phyloP scores from a whole-genome alignment of 805 yeast genomes.

The Nakazawaea wyomingensis region DNA sequence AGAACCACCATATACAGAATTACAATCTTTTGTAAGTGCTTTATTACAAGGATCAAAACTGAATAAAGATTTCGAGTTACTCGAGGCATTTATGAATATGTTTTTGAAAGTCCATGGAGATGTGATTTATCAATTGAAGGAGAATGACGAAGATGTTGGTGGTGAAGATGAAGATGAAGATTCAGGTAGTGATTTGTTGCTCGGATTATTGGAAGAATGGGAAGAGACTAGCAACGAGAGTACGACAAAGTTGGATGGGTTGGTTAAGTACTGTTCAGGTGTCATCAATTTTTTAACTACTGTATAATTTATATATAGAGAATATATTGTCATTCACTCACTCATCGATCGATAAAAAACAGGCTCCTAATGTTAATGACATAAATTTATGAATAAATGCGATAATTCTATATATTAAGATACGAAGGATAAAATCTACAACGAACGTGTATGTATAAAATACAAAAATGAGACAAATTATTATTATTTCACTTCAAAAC shows the following conservation, averaged over 20 bases:
- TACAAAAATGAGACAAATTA: too few species aligned
- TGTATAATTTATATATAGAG: slow-evolving; percentile 22
- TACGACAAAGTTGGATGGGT: slow-evolving; percentile 51
- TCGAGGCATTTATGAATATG: slow-evolving; percentile 75
- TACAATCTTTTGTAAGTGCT: slow-evolving; percentile 62
- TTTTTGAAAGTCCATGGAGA: slow-evolving; percentile 81
- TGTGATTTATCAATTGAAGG: slow-evolving; percentile 38
- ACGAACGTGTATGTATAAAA: too few species aligned
- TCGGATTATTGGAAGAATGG: slow-evolving; percentile 47
- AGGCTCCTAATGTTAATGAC: too few species aligned
- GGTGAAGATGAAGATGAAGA: slow-evolving; percentile 20
- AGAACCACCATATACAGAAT: slow-evolving; percentile 61
- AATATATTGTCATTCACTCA: too few species aligned
- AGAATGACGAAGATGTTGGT: slow-evolving; percentile 10
- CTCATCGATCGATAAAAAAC: too few species aligned
- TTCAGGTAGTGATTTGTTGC: slow-evolving; percentile 31
- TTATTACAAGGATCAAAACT: slow-evolving; percentile 50
- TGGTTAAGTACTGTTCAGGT: slow-evolving; percentile 77
- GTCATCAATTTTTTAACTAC: slow-evolving; percentile 57
- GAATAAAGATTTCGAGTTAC: slow-evolving; percentile 66
- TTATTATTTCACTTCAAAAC: too few species aligned
- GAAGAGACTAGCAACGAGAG: slow-evolving; percentile 32
- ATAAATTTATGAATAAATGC: too few species aligned
- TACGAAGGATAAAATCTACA: too few species aligned
- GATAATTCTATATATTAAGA: too few species aligned